Conservation (phyloP, 495 filamentous ascomycete genomes). For the Penicillium tannophilum region DNA sequence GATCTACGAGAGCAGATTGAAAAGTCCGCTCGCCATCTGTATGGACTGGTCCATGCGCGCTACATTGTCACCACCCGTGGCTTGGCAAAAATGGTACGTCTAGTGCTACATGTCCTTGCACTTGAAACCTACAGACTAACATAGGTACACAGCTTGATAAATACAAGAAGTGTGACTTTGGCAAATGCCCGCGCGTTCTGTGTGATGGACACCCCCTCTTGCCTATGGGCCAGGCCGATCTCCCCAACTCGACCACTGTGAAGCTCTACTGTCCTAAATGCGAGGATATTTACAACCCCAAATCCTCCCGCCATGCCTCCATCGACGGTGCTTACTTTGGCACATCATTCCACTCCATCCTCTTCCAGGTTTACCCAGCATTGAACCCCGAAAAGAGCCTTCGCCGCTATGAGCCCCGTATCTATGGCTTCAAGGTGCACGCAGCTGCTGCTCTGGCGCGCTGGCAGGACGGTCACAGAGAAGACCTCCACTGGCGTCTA, state of each 20-base stretch:
- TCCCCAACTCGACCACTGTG: slow-evolving; percentile 80
- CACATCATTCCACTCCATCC: slow-evolving; percentile 96
- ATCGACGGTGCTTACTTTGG: slow-evolving; percentile 99
- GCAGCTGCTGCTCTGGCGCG: slow-evolving; percentile 82
- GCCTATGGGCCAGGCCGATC: slow-evolving; percentile 89
- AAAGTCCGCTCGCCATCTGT: slow-evolving; percentile 94
- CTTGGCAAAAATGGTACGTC: slow-evolving; percentile 88
- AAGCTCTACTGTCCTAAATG: slow-evolving; percentile 97
- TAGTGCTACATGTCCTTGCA: background rate
- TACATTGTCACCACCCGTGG: slow-evolving; percentile 97
- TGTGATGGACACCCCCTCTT: slow-evolving; percentile 90
- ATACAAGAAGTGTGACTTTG: slow-evolving; percentile 97
- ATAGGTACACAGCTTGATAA: slow-evolving; percentile 77
- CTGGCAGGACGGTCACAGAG: slow-evolving; percentile 83
- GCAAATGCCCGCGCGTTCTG: slow-evolving; percentile 94
- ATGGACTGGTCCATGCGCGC: slow-evolving; percentile 92
- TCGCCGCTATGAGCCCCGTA: slow-evolving; percentile 81
- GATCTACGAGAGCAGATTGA: slow-evolving; percentile 98
- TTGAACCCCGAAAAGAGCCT: slow-evolving; percentile 82
- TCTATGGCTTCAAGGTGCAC: slow-evolving; percentile 95
- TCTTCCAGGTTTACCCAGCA: slow-evolving; percentile 96
- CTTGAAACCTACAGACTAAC: background rate
- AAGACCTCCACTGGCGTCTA: slow-evolving; percentile 74
- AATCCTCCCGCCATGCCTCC: slow-evolving; percentile 89
- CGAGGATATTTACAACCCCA: slow-evolving; percentile 98